Percentiles rank a stretch among this genome's conserved stretches.
phyloP scores from a whole-genome alignment of 1,284 basidiomycete genomes.

The Xanthoconium separans region DNA sequence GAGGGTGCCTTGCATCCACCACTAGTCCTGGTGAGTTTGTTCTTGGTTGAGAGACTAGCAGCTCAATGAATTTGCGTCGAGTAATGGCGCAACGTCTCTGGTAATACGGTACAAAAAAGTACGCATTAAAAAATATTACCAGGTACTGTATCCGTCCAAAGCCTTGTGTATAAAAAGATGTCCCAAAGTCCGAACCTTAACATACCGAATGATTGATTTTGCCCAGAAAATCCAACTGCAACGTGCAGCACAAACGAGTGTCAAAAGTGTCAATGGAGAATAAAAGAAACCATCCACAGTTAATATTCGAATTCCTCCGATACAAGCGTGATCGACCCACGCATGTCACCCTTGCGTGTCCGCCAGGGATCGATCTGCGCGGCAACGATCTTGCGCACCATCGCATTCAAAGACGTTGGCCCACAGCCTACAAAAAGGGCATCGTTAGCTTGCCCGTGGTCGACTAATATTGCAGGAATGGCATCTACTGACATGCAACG shows the following conservation, averaged over 20 bases:
- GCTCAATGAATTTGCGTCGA: no score
- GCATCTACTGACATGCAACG: conserved; percentile 61
- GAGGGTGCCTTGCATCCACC: no score
- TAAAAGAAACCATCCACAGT: neutral
- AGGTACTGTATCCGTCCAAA: no score
- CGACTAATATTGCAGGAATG: neutral
- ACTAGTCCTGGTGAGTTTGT: no score
- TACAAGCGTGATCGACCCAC: conserved; percentile 60
- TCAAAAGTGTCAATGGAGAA: neutral
- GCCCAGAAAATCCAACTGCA: no score
- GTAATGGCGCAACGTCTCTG: no score
- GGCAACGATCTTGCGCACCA: conserved; percentile 69
- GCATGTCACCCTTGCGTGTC: conserved; percentile 58
- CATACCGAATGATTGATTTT: neutral
- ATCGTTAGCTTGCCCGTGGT: neutral
- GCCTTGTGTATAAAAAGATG: no score
- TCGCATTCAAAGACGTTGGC: conserved; percentile 68
- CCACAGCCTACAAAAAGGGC: conserved; percentile 57
- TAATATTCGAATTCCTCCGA: conserved; percentile 70
- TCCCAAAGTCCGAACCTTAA: no score
- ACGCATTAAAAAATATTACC: no score
- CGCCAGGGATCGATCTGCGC: conserved; percentile 58
- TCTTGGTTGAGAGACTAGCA: no score
- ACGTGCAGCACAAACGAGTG: conserved; percentile 10
- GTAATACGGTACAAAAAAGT: no score